These are phyloP conservation scores for Erigeron philadelphicus DNA, from an alignment of 140 eudicot species.

Conservation along the genomic window DNA sequence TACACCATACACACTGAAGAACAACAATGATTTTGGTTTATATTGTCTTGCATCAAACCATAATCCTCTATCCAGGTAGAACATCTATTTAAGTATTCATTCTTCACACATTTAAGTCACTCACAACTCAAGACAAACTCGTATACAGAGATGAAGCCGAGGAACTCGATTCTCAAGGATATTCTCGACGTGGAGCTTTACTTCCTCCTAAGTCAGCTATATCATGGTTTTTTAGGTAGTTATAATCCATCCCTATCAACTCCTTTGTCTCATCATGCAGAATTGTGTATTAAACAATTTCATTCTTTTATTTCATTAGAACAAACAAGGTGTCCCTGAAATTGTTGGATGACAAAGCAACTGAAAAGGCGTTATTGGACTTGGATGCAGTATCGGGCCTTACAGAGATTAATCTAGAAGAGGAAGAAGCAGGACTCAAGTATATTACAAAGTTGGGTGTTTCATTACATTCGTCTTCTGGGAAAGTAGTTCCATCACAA, in stretches of 20 bases:
- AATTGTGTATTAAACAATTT: background rate
- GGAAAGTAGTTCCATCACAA: constrained; percentile 46
- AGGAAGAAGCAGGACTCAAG: constrained; percentile 47
- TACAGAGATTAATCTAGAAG: constrained; percentile 72
- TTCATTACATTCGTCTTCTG: constrained; percentile 55
- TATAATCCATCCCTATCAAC: background rate
- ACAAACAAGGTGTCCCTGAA: constrained; percentile 60
- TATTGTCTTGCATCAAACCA: constrained; percentile 60
- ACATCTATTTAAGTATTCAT: constrained; percentile 12
- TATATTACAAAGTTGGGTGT: constrained; percentile 66
- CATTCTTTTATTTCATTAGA: constrained; percentile 34
- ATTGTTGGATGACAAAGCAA: constrained; percentile 53
- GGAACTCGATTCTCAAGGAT: constrained; percentile 39
- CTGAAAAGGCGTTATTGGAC: constrained; percentile 51
- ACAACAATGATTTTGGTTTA: constrained; percentile 56
- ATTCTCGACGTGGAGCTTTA: constrained; percentile 56
- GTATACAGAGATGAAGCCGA: constrained; percentile 63
- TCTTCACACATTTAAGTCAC: background rate
- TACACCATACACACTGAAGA: constrained; percentile 76
- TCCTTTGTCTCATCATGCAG: constrained; percentile 8
- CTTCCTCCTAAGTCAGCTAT: constrained; percentile 67
- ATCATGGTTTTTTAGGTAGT: constrained; percentile 88
- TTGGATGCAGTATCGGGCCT: constrained; percentile 89
- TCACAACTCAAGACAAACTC: constrained; percentile 12
- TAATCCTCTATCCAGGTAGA: constrained; percentile 60